Evolutionary conservation across 306 rosid genomes (phyloP), one percentile per base, ranked within the genome.

Genomic region (Calophaca sinica): DNA sequence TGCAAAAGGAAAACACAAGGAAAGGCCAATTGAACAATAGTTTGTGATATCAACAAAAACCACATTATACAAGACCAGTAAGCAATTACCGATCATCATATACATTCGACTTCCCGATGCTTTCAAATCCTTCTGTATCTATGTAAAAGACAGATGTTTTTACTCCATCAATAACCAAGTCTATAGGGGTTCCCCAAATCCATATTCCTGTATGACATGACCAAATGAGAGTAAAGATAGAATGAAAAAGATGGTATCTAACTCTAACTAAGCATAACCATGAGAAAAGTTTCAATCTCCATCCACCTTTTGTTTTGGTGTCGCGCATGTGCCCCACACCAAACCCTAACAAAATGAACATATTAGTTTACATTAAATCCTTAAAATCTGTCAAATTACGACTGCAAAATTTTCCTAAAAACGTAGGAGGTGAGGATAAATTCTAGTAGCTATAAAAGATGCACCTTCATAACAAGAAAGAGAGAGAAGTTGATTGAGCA

Each of bases 251-350:
- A 75, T 13, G 29, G 48, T 51, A 75, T 41, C 57, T 39, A 72
- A 58, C 38, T 62, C 70, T 36, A 44, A 9, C 59, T n/a, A 64
- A 58, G 78, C 53, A 78, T 65, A 78, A 66, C 76, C 73, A 82
- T 54, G 67, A 72, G 77, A 75, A 79, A 73, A 75, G 68, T 36
- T 45, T 39, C 57, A 70, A 82, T 70, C 49, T 72, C 44, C 26
- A 74, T 50, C 70, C 79, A 94, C 99, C 99, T 87, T 94, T 94
- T 61, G 98, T 94, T 79, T 94, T 86, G 72, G 98, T 94, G 86
- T 91, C 98, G 77, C 99, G 97, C 93, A 86, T 85, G 91, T 94
- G 99, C 77, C 99, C 99, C 73, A 94, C 99, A 68, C 96, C 99
- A 84, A 92, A 94, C 62, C 99, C 99, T 94, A 42, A 71, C 77